These are phyloP conservation scores for Colletotrichum navitas DNA, from an alignment of 2,329 filamentous ascomycete species.

Conservation along the genomic window DNA sequence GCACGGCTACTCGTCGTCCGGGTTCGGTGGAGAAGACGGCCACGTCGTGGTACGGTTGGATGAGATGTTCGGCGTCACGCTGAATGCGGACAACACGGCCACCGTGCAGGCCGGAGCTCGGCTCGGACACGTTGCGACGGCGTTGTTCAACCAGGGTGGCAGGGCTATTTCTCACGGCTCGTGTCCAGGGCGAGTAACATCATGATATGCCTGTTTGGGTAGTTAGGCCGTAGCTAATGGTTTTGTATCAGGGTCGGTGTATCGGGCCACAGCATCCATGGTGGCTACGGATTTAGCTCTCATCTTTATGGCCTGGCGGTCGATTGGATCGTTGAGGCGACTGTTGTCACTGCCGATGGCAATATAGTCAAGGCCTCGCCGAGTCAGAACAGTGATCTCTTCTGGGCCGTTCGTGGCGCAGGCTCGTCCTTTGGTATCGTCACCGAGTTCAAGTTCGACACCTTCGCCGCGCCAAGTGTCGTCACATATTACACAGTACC, in stretches of 20 bases:
- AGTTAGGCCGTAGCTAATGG: neutral
- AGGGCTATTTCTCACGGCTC: slow-evolving; percentile 64
- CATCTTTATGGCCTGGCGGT: slow-evolving; percentile 47
- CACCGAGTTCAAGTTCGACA: slow-evolving; percentile 54
- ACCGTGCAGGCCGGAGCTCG: slow-evolving; percentile 63
- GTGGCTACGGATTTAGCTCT: slow-evolving; percentile 54
- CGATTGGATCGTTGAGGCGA: slow-evolving; percentile 53
- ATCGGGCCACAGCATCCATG: slow-evolving; percentile 56
- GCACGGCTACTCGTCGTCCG: slow-evolving; percentile 64
- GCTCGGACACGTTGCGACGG: slow-evolving; percentile 60
- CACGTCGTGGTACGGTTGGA: slow-evolving; percentile 62
- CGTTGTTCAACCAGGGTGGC: slow-evolving; percentile 54
- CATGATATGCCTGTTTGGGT: neutral
- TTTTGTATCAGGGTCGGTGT: slow-evolving; percentile 52
- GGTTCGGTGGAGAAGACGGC: slow-evolving; percentile 62
- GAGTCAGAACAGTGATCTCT: slow-evolving; percentile 54
- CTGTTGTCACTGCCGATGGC: slow-evolving; percentile 54
- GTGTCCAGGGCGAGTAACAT: slow-evolving; percentile 61
- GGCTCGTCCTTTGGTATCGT: slow-evolving; percentile 59
- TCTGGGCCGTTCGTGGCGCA: slow-evolving; percentile 59
- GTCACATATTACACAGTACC: slow-evolving; percentile 47
- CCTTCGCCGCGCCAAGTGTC: slow-evolving; percentile 52
- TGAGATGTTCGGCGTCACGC: slow-evolving; percentile 56
- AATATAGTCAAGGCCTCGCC: slow-evolving; percentile 49
- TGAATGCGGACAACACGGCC: slow-evolving; percentile 56